Base-by-base conservation (phyloP, 805 yeast species). In the Starmerella sirachaensis region DNA sequence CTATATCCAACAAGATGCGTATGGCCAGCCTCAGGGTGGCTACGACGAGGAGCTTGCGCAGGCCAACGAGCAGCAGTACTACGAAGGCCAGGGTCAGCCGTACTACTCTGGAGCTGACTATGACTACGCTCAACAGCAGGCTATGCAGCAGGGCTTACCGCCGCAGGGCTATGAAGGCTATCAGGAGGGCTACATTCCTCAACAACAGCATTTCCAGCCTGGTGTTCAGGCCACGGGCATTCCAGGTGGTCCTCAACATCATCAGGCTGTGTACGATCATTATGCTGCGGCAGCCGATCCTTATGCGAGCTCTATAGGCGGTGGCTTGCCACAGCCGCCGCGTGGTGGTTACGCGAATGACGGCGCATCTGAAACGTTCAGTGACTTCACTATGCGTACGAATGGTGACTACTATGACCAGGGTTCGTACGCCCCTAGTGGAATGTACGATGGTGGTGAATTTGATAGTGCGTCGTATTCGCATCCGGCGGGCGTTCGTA, bases 381-480 rank as follows among this genome's bases (percentile, higher is more conserved):
- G 58, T 33, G 68, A 63, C 51, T 62, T 62, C 51, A 62, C 68
- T 29, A 61, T 59, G 63, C 55, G 66, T 18, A 60, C 66, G 25
- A 63, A 61, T 46, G 57, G 55, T 50, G 64, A 58, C 41, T 59
- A 60, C 50, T 60, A 61, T 47, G 63, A 62, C 37, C 53, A 47
- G 37, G 42, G 45, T 29, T 50, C 52, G 11, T 50, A 46, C 40
- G 54, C 53, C 41, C 51, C 52, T 7, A 38, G 43, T 35, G 46
- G 43, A 31, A 46, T 46, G 38, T 56, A 53, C 45, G 41, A 46
- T 37, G 56, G 54, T 42, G 48, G 47, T 38, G 59, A 53, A 35
- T 56, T 54, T 41, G 58, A 53, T 37, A 48, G 53, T 38, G 45
- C 46, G 14, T 49, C 41, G 45, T 50, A 45, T 46, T 36, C 47